Base-by-base conservation (phyloP, 352 stramenopile genomes). In the Pseudoperonospora humuli region DNA sequence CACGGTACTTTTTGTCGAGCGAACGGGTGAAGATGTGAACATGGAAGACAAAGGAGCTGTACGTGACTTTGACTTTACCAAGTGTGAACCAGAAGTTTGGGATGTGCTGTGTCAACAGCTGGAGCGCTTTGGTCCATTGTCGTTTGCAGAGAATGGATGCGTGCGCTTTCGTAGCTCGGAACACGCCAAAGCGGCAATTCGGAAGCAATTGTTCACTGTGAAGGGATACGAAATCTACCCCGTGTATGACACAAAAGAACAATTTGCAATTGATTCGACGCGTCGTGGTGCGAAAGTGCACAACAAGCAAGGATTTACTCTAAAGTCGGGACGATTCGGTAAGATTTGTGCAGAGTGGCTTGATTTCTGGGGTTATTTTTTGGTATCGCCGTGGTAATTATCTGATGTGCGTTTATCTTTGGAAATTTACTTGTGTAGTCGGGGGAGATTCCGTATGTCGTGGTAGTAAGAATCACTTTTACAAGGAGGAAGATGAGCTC, bases 231-330 rank as follows among this genome's bases (percentile, higher is more conserved):
- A 80, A 15, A 72, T 90, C 27, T 67, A 84, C 23, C 70, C 73
- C 17, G 54, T 85, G 7, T 90, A 87, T 29, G 73, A 86, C 32
- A 69, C 66, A 5, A 72, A 83, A 34, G 75, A 82, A 29, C 77
- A 90, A 39, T 55, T 74, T 10, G 39, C 61, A 23, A 65, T 67
- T 45, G 73, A 83, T 52, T 56, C 55, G 14, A 79, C 66, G n/a
- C 53, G 71, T 10, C 36, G 45, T 31, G 53, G 56, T 33, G 3
- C 39, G 7, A 60, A 54, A 5, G 31, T 39, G 36, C 50, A 64
- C 21, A 54, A 10, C 33, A 71, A 67, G n/a, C 53, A 71, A 42
- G 49, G 53, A 2, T 82, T 82, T 51, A 60, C 67, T 40, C 41
- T 82, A 15, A 82, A 76, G 50, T 78, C 70, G 3, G 70, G 70